Conservation (phyloP, 2,329 filamentous ascomycete genomes). For the Exophiala xenobiotica region DNA sequence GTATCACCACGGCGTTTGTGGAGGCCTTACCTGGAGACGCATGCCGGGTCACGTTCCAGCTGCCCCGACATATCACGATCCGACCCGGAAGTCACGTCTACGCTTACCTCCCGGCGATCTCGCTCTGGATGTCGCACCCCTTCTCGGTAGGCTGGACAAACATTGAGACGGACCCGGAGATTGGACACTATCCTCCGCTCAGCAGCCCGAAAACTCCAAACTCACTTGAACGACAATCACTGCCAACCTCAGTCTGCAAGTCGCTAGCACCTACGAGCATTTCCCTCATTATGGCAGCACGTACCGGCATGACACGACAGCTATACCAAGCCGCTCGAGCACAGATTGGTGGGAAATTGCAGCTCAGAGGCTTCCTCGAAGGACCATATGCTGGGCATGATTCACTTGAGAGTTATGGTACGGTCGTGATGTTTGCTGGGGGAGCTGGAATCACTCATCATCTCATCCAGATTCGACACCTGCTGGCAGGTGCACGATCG, state of each 20-base stretch:
- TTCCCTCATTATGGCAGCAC: conserved; percentile 59
- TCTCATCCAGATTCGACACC: conserved; percentile 59
- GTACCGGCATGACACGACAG: conserved; percentile 63
- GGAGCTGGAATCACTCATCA: conserved; percentile 68
- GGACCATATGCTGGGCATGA: conserved; percentile 64
- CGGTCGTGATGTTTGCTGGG: conserved; percentile 64
- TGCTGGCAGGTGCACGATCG: conserved; percentile 53
- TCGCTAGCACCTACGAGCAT: conserved; percentile 41
- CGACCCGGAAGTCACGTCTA: conserved; percentile 60
- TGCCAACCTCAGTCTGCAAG: conserved; percentile 19
- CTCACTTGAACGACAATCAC: conserved; percentile 29
- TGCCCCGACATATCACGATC: conserved; percentile 55
- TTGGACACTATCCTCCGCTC: conserved; percentile 14
- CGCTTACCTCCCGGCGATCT: conserved; percentile 56
- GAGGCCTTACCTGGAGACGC: conserved; percentile 61
- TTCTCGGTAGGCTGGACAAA: conserved; percentile 51
- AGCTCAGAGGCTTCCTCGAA: conserved; percentile 59
- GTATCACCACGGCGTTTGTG: conserved; percentile 54
- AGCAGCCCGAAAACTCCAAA: conserved; percentile 17
- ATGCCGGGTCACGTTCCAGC: conserved; percentile 60
- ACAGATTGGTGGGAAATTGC: conserved; percentile 49
- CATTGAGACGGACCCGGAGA: conserved; percentile 29
- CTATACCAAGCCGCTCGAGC: conserved; percentile 56
- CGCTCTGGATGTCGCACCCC: conserved; percentile 50
- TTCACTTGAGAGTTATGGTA: conserved; percentile 60